Evolutionary conservation across 768 basidiomycete species (phyloP).

Genomic region (Coprinellus micaceus): DNA sequence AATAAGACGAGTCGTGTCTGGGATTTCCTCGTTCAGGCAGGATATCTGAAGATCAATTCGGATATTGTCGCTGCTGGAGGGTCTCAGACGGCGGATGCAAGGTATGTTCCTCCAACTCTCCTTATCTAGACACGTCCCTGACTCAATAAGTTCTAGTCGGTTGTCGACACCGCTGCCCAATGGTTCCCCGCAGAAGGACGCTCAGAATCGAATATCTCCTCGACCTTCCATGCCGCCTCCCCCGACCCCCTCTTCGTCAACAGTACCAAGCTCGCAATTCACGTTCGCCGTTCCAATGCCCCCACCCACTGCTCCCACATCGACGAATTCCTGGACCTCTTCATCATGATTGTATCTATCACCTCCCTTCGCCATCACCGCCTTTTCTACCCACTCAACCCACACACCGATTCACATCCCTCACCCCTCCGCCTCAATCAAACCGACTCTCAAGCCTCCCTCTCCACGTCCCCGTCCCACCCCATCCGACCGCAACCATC

Average conservation of each 20-base stretch:
- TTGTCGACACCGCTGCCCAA: not conserved
- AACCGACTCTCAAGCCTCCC: no score
- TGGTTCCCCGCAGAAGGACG: conserved; percentile 10
- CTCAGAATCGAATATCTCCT: conserved; percentile 6
- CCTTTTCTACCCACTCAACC: not conserved
- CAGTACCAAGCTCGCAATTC: conserved; percentile 5
- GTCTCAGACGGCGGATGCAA: conserved; percentile 1
- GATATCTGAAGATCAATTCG: conserved; percentile 69
- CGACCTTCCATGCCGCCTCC: not conserved
- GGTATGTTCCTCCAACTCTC: not conserved
- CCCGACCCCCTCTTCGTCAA: not conserved
- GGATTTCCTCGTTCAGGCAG: conserved; percentile 88
- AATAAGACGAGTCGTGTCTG: conserved; percentile 90
- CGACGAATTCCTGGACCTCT: no score
- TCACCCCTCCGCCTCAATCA: no score
- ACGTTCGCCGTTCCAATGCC: not conserved
- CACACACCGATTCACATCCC: no score
- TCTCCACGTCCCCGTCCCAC: no score
- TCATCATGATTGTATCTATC: no score
- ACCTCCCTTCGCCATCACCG: no score
- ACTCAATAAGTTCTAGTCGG: not conserved
- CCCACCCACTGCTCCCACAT: not conserved
- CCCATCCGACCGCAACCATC: not conserved
- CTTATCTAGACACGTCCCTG: no score
- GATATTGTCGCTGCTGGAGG: conserved; percentile 28